Evolutionary conservation across 371 early-diverging fungal species (phyloP), one percentile per base, ranked within the genome.

Genomic region (Scutellospora calospora): DNA sequence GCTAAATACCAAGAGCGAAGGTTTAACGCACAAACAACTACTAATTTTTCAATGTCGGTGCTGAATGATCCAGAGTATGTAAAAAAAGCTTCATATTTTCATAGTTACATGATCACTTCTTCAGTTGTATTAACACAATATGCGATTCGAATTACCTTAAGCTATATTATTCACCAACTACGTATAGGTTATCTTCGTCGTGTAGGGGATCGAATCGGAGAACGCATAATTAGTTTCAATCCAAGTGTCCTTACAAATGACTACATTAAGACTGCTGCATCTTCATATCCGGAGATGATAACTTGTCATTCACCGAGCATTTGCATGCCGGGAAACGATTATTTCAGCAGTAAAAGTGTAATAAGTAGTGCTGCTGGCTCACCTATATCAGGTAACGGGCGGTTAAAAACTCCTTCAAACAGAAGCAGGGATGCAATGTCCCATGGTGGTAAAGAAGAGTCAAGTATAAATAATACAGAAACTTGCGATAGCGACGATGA

Each of bases 241-340:
- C 90, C 90, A 1, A 89, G 89, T 31, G 88, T 90, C 54, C 89
- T 92, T 81, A 89, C 91, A 49, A 93, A 94, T 83, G 92, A 93
- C 63, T 95, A 94, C 84, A 93, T 94, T 79, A 91, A 92, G 80
- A 87, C 93, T 18, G 91, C 91, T 55, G 94, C 92, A 3, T 88
- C 93, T 51, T 84, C 87, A 35, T 94, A 92, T 80, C 93, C 93
- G 1, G 94, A 94, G 76, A 93, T 94, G 88, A 89, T 90, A 54
- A 87, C 88, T 35, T 91, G 91, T 80, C 90, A 90, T 79, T 93
- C 93, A 18, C 93, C 93, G 25, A 87, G 86, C 38, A 90, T 79
- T 76, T 62, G 52, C 57, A 76, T 68, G 65, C 41, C 52, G 59
- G 45, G 52, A 20, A 33, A 33, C 59, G 52, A 80, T 77, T 73